Conservation (phyloP, 2,329 filamentous ascomycete genomes). For the Rhytidhysteron rufulum region DNA sequence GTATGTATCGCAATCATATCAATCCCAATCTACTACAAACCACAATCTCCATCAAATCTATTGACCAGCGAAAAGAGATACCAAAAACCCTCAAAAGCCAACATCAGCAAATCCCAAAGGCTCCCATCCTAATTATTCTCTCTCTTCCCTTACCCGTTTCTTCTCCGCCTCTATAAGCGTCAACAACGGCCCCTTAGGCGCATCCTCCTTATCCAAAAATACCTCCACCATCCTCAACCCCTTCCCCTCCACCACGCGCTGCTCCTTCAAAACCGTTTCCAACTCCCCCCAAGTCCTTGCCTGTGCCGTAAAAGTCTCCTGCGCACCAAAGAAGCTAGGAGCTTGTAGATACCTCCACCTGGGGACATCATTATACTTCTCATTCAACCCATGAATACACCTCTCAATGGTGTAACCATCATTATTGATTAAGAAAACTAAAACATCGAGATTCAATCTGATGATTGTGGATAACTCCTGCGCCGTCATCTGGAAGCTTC, state of each 20-base stretch:
- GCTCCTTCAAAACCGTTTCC: conserved; percentile 34
- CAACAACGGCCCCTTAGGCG: conserved; percentile 14
- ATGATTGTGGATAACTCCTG: conserved; percentile 38
- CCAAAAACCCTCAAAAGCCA: too few species aligned
- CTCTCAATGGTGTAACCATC: conserved; percentile 39
- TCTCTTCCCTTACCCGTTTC: too few species aligned
- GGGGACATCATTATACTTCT: conserved; percentile 19
- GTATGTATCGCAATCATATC: too few species aligned
- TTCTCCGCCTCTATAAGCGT: conserved; percentile 7
- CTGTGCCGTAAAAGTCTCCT: conserved; percentile 20
- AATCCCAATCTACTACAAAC: too few species aligned
- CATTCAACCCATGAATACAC: conserved; percentile 31
- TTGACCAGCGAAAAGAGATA: too few species aligned
- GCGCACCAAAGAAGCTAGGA: conserved; percentile 25
- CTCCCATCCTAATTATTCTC: too few species aligned
- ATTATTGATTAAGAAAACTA: conserved; percentile 36
- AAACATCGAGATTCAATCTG: conserved; percentile 25
- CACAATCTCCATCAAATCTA: too few species aligned
- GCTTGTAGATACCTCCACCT: conserved; percentile 17
- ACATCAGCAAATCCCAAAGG: too few species aligned
- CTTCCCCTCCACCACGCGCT: conserved; percentile 34
- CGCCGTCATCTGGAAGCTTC: conserved; percentile 36
- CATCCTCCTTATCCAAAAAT: conserved; percentile 37
- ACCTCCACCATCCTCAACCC: conserved; percentile 42
- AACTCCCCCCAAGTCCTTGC: conserved; percentile 47